Percentiles rank a stretch among this genome's conserved stretches.
phyloP scores from a whole-genome alignment of 2,329 filamentous ascomycete species.

The Didymella keratinophila region DNA sequence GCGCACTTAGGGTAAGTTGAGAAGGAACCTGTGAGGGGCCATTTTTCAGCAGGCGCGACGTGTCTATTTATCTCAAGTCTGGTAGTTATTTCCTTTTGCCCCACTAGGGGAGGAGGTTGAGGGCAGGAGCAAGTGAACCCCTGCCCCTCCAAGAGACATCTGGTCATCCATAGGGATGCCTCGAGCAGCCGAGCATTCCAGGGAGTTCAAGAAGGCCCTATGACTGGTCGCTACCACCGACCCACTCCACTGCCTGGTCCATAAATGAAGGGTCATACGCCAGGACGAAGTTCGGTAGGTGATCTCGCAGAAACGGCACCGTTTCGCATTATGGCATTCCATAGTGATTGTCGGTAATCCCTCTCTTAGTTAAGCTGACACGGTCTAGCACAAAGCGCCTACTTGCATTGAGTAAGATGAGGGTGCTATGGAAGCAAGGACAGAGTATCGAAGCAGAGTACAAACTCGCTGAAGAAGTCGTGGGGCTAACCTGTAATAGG shows the following conservation, averaged over 20 bases:
- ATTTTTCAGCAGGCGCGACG: conserved; percentile 8
- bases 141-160: conserved; percentile 19
- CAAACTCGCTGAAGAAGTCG: conserved; percentile 18
- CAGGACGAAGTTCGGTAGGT: conserved; percentile 19
- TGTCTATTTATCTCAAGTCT: conserved; percentile 20
- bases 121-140: conserved; percentile 18
- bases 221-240: conserved; percentile 22
- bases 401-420: conserved; percentile 19
- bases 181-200: conserved; percentile 18
- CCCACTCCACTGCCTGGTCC: conserved; percentile 21
- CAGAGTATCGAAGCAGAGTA: conserved; percentile 20
- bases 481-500: conserved; percentile 35
- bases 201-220: conserved; percentile 18
- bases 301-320: conserved; percentile 4
- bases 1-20: neutral
- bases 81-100: conserved; percentile 8
- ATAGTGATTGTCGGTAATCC: conserved; percentile 14
- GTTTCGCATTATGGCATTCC: conserved; percentile 23
- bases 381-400: conserved; percentile 17
- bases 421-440: conserved; percentile 21
- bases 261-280: conserved; percentile 32
- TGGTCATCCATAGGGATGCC: conserved; percentile 25
- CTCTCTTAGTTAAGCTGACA: conserved; percentile 19
- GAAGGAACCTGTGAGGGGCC: conserved; percentile 3
- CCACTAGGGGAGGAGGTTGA: conserved; percentile 7